These are phyloP conservation scores for Talaromyces piceae DNA, from an alignment of 2,329 filamentous ascomycete genomes.

Conservation along the genomic window DNA sequence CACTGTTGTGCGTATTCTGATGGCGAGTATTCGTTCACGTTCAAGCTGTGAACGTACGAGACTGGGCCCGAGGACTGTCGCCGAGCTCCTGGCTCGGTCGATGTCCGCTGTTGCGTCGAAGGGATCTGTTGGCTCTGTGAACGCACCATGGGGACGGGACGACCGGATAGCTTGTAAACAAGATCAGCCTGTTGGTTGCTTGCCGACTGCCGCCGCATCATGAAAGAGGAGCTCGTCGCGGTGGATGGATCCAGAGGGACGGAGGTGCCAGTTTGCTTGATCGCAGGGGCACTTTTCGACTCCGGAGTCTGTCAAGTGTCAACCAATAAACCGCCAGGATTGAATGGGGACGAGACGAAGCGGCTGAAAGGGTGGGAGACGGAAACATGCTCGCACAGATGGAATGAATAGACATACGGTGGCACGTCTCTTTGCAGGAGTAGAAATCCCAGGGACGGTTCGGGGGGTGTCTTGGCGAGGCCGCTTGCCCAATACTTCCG, in stretches of 20 bases:
- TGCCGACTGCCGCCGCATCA: slow-evolving; percentile 16
- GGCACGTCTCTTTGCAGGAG: slow-evolving; percentile 37
- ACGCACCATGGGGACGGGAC: slow-evolving; percentile 30
- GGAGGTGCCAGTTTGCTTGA: slow-evolving; percentile 19
- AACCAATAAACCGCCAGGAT: slow-evolving; percentile 23
- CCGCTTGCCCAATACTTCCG: slow-evolving; percentile 34
- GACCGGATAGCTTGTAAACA: slow-evolving; percentile 18
- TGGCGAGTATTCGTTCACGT: slow-evolving; percentile 37
- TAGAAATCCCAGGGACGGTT: slow-evolving; percentile 32
- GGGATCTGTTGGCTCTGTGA: slow-evolving; percentile 33
- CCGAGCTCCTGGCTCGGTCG: slow-evolving; percentile 19
- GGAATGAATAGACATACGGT: slow-evolving; percentile 33
- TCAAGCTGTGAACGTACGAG: slow-evolving; percentile 28
- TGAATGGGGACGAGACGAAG: slow-evolving; percentile 1
- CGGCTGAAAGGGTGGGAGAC: slow-evolving; percentile 11
- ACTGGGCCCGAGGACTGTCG: slow-evolving; percentile 26
- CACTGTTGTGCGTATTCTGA: slow-evolving; percentile 34
- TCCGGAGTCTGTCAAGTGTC: slow-evolving; percentile 38
- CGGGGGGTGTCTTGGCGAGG: slow-evolving; percentile 35
- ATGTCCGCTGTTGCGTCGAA: slow-evolving; percentile 21
- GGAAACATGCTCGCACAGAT: slow-evolving; percentile 18
- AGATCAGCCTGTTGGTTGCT: slow-evolving; percentile 11
- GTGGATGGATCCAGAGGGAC: slow-evolving; percentile 25
- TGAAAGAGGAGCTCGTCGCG: slow-evolving; percentile 15
- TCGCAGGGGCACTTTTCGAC: slow-evolving; percentile 23